phyloP scores from a whole-genome alignment of 495 filamentous ascomycete genomes.

The Daldinia concentrica region DNA sequence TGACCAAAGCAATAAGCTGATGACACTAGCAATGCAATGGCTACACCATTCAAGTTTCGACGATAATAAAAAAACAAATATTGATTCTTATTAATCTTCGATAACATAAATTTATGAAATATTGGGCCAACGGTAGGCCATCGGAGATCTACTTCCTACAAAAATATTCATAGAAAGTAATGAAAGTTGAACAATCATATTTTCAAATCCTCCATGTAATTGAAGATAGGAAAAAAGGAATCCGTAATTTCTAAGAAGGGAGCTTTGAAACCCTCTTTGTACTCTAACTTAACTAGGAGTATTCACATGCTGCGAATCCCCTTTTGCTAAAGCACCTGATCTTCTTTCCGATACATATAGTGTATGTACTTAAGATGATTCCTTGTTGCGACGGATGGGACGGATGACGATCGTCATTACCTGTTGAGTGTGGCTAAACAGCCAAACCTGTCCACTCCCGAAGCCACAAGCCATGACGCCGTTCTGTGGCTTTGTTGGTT shows the following conservation, averaged over 20 bases:
- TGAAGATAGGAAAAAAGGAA: background rate
- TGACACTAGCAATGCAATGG: background rate
- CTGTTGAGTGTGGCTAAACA: conserved; percentile 22
- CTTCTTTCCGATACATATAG: conserved; percentile 3
- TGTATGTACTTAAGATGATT: no score
- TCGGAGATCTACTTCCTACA: background rate
- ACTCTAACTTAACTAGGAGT: background rate
- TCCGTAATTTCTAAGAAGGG: background rate
- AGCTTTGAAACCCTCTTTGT: background rate
- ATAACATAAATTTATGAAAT: background rate
- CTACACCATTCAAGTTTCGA: background rate
- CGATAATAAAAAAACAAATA: background rate
- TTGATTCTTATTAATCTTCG: background rate
- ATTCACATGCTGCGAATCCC: conserved; percentile 10
- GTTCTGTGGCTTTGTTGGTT: conserved; percentile 13
- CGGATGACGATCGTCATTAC: conserved; percentile 41
- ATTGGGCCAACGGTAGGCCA: background rate
- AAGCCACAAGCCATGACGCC: conserved; percentile 34
- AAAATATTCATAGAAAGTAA: background rate
- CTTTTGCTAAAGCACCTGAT: background rate
- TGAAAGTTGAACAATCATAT: background rate
- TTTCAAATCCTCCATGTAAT: background rate
- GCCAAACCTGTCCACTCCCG: conserved; percentile 5
- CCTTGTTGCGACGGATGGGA: conserved; percentile 28
- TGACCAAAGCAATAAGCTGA: background rate